Percentiles rank a stretch among this genome's conserved stretches.
phyloP scores from a whole-genome alignment of 352 stramenopile species.

The Globisporangium megalacanthum region DNA sequence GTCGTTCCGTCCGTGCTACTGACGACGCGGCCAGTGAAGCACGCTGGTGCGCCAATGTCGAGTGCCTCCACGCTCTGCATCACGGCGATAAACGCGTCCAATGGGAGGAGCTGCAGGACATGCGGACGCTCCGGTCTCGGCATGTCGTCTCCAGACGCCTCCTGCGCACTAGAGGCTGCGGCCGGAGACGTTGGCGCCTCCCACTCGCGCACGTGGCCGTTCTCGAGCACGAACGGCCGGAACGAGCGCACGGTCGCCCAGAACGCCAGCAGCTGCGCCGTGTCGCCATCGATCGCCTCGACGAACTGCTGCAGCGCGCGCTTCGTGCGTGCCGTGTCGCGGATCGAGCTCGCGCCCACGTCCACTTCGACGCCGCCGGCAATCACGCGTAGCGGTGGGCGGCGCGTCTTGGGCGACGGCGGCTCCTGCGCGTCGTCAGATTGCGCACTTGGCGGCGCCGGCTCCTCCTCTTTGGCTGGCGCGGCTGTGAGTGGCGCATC shows the following conservation, averaged over 20 bases:
- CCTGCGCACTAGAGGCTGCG: background rate
- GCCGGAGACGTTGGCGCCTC: background rate
- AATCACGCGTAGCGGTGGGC: background rate
- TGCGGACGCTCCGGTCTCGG: constrained; percentile 1
- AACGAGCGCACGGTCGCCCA: constrained; percentile 25
- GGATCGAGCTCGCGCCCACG: constrained; percentile 4
- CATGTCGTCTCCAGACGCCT: background rate
- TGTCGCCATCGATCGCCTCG: constrained; percentile 1
- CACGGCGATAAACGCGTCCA: constrained; percentile 24
- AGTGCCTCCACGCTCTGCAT: constrained; percentile 1
- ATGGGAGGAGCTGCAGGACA: constrained; percentile 34
- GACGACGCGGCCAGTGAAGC: constrained; percentile 18
- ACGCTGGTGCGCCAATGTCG: constrained; percentile 13
- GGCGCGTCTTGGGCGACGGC: background rate
- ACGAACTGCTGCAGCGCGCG: constrained; percentile 22
- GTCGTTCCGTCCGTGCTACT: background rate
- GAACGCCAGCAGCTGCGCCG: constrained; percentile 18
- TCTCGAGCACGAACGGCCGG: constrained; percentile 22
- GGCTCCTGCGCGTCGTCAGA: too few relatives aligned
- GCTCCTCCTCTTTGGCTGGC: background rate
- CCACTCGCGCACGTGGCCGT: constrained; percentile 1
- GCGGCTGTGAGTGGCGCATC: background rate
- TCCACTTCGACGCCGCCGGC: constrained; percentile 4
- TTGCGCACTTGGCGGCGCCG: too few relatives aligned
- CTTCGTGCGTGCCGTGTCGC: constrained; percentile 13